Conservation (phyloP, 257 asterid genomes). For the Primulina huaijiensis region DNA sequence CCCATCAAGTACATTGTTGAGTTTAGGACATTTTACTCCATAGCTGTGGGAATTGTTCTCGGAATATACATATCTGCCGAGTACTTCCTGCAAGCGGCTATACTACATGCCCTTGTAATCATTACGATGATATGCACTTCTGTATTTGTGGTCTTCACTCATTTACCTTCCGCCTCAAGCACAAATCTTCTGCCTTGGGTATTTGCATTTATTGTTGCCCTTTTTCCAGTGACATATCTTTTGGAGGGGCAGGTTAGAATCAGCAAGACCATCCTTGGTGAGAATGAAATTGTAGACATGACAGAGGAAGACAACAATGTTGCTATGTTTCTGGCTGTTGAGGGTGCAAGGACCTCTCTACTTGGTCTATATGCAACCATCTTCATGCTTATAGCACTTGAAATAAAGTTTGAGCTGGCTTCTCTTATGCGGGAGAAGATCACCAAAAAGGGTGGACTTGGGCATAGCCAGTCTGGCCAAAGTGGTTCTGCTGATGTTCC, state of each 20-base stretch:
- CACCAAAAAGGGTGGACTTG: conserved; percentile 60
- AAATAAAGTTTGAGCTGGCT: conserved; percentile 92
- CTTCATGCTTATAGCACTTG: conserved; percentile 95
- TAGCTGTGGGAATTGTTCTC: conserved; percentile 79
- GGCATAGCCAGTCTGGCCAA: conserved; percentile 72
- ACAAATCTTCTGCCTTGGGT: conserved; percentile 92
- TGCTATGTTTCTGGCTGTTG: conserved; percentile 76
- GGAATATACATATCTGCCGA: conserved; percentile 91
- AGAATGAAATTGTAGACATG: conserved; percentile 44
- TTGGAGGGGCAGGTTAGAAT: conserved; percentile 93
- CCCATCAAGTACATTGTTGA: conserved; percentile 89
- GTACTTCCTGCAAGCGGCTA: conserved; percentile 85
- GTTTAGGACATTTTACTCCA: conserved; percentile 69
- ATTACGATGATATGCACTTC: conserved; percentile 89
- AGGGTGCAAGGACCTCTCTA: conserved; percentile 95
- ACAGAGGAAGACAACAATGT: conserved; percentile 75
- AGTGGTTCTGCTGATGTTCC: conserved; percentile 63
- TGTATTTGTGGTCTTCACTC: conserved; percentile 88
- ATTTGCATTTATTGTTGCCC: conserved; percentile 94
- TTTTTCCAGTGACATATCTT: conserved; percentile 92
- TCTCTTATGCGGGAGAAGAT: conserved; percentile 75
- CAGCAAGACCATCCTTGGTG: conserved; percentile 52
- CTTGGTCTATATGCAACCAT: conserved; percentile 93
- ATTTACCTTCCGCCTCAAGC: conserved; percentile 93
- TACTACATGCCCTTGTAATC: conserved; percentile 79